A percentile compares a stretch with the other conserved stretches of the same genome.
phyloP scores from a whole-genome alignment of 495 filamentous ascomycete genomes.

The Neurospora sp. region DNA sequence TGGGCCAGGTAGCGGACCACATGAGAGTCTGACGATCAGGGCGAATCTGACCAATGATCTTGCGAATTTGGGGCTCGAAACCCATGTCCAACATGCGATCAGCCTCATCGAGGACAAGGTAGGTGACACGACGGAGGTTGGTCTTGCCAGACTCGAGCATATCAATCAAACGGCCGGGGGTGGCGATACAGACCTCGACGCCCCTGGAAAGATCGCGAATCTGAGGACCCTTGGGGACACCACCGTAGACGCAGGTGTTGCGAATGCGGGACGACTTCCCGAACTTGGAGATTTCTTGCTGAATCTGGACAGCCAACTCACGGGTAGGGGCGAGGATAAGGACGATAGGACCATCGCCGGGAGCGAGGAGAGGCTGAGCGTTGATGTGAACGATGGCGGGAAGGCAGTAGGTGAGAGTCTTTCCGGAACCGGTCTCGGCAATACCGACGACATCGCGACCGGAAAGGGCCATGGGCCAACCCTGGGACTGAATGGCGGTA shows the following conservation, averaged over 20 bases:
- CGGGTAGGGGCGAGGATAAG: conserved; percentile 91
- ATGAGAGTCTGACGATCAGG: conserved; percentile 99
- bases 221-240: conserved; percentile 93
- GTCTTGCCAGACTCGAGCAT: conserved; percentile 97
- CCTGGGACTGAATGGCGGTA: conserved; percentile 94
- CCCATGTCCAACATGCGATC: conserved; percentile 91
- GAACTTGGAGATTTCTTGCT: conserved; percentile 90
- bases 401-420: conserved; percentile 96
- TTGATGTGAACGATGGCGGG: conserved; percentile 99
- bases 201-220: conserved; percentile 85
- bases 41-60: conserved; percentile 95
- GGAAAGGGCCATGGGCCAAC: conserved; percentile 98
- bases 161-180: conserved; percentile 93
- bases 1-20: conserved; percentile 99
- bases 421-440: conserved; percentile 97
- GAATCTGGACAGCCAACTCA: conserved; percentile 96
- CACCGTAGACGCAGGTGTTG: conserved; percentile 98
- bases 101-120: conserved; percentile 82
- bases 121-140: conserved; percentile 95
- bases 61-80: conserved; percentile 83
- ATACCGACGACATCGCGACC: conserved; percentile 99
- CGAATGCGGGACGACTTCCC: conserved; percentile 96
- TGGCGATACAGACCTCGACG: conserved; percentile 90
- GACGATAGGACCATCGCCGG: conserved; percentile 94
- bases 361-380: conserved; percentile 93